A percentile compares a stretch with the other conserved stretches of the same genome.
Evolutionary conservation across 768 basidiomycete species (phyloP).

Genomic region (Cubamyces lactineus): DNA sequence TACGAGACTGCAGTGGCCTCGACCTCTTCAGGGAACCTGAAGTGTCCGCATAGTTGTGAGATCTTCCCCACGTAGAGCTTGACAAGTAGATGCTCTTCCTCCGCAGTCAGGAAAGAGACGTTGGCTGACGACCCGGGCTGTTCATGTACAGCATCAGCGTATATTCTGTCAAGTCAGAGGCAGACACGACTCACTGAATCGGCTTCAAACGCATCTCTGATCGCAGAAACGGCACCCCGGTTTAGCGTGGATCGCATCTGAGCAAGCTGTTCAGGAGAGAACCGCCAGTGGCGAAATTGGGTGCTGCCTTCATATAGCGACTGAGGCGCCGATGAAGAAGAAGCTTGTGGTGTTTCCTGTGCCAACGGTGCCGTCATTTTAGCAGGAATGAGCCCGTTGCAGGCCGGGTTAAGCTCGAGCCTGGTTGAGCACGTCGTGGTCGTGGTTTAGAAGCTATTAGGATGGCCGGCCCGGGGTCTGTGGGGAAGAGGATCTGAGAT

Average conservation of each 20-base stretch:
- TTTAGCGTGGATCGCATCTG: slow-evolving; percentile 71
- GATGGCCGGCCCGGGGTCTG: not conserved
- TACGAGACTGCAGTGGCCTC: slow-evolving; percentile 92
- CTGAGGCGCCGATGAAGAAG: slow-evolving; percentile 14
- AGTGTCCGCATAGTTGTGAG: slow-evolving; percentile 80
- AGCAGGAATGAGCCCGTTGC: too few relatives aligned
- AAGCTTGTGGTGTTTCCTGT: not conserved
- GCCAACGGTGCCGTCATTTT: slow-evolving; percentile 8
- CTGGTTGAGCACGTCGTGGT: slow-evolving; percentile 1
- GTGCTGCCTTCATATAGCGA: slow-evolving; percentile 78
- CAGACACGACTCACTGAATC: slow-evolving; percentile 63
- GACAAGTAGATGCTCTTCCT: slow-evolving; percentile 88
- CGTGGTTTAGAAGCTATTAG: not conserved
- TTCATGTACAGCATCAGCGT: not conserved
- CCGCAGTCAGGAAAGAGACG: slow-evolving; percentile 73
- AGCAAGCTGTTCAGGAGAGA: slow-evolving; percentile 67
- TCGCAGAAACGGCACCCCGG: slow-evolving; percentile 71
- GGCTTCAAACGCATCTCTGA: slow-evolving; percentile 75
- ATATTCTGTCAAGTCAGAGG: not conserved
- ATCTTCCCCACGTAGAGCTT: slow-evolving; percentile 88
- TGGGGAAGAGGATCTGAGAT: slow-evolving; percentile 13
- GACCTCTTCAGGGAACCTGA: slow-evolving; percentile 89
- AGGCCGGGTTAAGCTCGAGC: not conserved
- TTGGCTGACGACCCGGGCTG: slow-evolving; percentile 74
- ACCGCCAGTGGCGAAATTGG: slow-evolving; percentile 89